These are phyloP conservation scores for Prunus kanzakura DNA, from an alignment of 306 rosid genomes.

Conservation along the genomic window DNA sequence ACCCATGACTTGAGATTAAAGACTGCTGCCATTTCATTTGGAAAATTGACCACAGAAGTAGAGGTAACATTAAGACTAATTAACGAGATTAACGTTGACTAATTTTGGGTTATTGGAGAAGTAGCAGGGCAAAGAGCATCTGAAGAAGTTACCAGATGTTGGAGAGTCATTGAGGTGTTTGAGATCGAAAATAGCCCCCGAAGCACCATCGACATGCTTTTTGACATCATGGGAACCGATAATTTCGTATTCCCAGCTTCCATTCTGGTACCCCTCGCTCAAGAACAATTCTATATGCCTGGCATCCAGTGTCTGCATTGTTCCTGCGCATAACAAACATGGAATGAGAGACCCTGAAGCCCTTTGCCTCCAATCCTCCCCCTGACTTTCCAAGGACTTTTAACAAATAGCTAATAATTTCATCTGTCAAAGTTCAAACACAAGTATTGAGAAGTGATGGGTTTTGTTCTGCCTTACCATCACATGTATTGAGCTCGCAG, in stretches of 20 bases:
- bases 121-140: background rate
- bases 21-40: slow-evolving; percentile 54
- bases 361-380: no score
- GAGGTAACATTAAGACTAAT: background rate
- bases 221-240: slow-evolving; percentile 82
- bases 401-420: background rate
- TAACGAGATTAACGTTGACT: background rate
- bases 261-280: slow-evolving; percentile 60
- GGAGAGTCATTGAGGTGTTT: slow-evolving; percentile 61
- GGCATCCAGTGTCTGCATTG: slow-evolving; percentile 95
- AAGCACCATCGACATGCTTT: slow-evolving; percentile 72
- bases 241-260: slow-evolving; percentile 84
- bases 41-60: slow-evolving; percentile 15
- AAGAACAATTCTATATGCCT: slow-evolving; percentile 89
- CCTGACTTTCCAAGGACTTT: background rate
- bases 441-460: background rate
- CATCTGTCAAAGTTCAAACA: background rate
- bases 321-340: slow-evolving; percentile 49
- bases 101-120: background rate
- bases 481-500: slow-evolving; percentile 91
- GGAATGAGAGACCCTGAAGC: no score
- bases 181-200: slow-evolving; percentile 81
- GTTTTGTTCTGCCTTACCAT: slow-evolving; percentile 48
- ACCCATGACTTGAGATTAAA: slow-evolving; percentile 76
- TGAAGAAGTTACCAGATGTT: slow-evolving; percentile 46